These are phyloP conservation scores for Linnemannia exigua DNA, from an alignment of 192 early-diverging fungal genomes.

Conservation along the genomic window DNA sequence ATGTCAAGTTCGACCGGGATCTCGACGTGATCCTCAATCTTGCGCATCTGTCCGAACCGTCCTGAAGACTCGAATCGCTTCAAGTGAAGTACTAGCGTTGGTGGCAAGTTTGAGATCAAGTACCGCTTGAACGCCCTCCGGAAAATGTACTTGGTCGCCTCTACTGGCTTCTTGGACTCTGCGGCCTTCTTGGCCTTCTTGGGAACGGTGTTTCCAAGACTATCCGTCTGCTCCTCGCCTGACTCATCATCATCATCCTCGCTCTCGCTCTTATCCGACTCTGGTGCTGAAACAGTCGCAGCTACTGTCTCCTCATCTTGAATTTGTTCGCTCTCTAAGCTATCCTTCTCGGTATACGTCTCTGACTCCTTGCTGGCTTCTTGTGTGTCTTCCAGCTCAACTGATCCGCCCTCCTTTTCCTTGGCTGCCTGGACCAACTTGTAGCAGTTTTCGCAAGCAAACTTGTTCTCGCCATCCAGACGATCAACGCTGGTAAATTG, in stretches of 20 bases:
- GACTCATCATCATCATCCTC: background rate
- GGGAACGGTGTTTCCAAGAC: conserved; percentile 37
- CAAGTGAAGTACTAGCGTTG: conserved; percentile 60
- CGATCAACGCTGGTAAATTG: conserved; percentile 74
- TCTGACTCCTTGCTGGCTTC: background rate
- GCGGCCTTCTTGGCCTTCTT: conserved; percentile 2
- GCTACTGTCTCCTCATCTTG: background rate
- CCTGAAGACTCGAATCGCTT: conserved; percentile 62
- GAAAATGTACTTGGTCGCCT: conserved; percentile 43
- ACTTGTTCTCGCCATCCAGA: conserved; percentile 74
- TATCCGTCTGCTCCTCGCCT: conserved; percentile 20
- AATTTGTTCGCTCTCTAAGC: background rate
- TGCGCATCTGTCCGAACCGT: conserved; percentile 56
- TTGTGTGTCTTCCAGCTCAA: background rate
- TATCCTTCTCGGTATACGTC: background rate
- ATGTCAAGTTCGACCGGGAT: conserved; percentile 60
- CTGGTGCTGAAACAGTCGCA: background rate
- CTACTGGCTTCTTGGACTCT: conserved; percentile 2
- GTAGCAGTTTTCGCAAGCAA: conserved; percentile 76
- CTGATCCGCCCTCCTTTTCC: background rate
- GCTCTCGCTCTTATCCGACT: background rate
- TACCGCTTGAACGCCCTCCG: conserved; percentile 59
- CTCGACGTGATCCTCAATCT: conserved; percentile 59
- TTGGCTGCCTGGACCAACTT: conserved; percentile 41
- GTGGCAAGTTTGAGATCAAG: conserved; percentile 53